Base-by-base conservation (phyloP, 225 moss, liverwort and hornwort genomes). In the Bryoerythrophyllum caledonicum region DNA sequence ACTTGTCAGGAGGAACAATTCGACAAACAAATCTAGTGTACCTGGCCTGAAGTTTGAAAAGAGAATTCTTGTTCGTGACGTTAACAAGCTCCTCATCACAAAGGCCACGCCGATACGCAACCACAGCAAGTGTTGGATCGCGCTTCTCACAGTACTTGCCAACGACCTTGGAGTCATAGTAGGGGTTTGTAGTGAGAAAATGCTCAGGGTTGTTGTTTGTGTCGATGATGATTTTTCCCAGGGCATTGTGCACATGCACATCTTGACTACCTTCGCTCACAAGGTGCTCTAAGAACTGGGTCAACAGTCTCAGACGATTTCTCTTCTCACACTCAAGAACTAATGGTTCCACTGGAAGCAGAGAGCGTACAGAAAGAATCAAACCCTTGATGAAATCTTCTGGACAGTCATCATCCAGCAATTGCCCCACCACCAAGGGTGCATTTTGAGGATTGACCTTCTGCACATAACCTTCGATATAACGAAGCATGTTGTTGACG, bases 131-230 rank as follows among this genome's bases (percentile, higher is more conserved):
- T 30, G 91, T 91, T 43, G 91, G 91, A 46, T 93, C 93, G 32
- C 91, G 85, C 81, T 89, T 91, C 87, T 93, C 93, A 74, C 93
- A 93, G 23, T 93, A 93, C 65, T 93, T 91, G 58, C 93, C 91
- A 26, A 93, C 91, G 52, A 93, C 91, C 10, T 83, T 72, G 43
- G 93, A 91, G 59, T 93, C 93, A 57, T 93, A 91, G 79, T 87
- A 93, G 20, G 93, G 91, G 68, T 91, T 93, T 16, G 91, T 93
- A 12, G 91, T 93, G 43, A 93, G 81, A 70, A 93, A 93, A 81
- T 93, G 93, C 72, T 93, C 93, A 49, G 93, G 91, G 21, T 93
- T 89, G 74, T 91, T 89, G 62, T 93, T 93, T 3, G 89, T 89
- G 70, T 93, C 93, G 60, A 91, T 88, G 54, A 93, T 89, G 26